A percentile compares a stretch with the other conserved stretches of the same genome.
These are phyloP conservation scores for Suillus discolor DNA, from an alignment of 768 basidiomycete species.

Conservation along the genomic window DNA sequence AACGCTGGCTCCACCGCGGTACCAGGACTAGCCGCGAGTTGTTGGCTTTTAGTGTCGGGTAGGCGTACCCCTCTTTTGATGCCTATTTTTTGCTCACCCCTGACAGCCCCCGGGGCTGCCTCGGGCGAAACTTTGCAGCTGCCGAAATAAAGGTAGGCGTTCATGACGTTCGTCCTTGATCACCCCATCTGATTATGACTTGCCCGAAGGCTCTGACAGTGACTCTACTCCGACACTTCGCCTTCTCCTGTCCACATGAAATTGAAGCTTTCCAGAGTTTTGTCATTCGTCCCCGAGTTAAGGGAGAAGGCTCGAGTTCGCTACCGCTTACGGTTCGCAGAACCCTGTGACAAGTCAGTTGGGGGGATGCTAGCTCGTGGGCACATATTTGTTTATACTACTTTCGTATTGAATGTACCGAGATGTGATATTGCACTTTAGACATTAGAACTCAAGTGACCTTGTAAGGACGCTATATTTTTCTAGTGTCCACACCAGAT, in stretches of 20 bases:
- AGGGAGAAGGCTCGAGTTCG: slow-evolving; percentile 54
- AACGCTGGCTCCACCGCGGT: slow-evolving; percentile 59
- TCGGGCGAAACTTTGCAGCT: slow-evolving; percentile 59
- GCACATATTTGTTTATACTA: not conserved
- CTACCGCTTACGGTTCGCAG: slow-evolving; percentile 53
- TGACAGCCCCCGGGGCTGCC: slow-evolving; percentile 57
- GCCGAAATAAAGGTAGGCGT: slow-evolving; percentile 59
- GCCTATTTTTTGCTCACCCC: slow-evolving; percentile 15
- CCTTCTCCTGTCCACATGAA: slow-evolving; percentile 50
- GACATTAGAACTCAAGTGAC: not conserved
- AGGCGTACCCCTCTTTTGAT: slow-evolving; percentile 18
- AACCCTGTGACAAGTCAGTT: slow-evolving; percentile 15
- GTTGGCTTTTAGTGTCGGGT: slow-evolving; percentile 64
- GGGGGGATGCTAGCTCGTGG: not conserved
- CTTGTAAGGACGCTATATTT: not conserved
- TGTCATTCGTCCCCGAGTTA: slow-evolving; percentile 61
- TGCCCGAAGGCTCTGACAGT: slow-evolving; percentile 41
- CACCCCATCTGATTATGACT: not conserved
- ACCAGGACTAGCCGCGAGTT: slow-evolving; percentile 43
- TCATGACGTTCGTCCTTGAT: not conserved
- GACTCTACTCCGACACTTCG: slow-evolving; percentile 55
- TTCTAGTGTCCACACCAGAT: not conserved
- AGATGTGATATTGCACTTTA: not conserved
- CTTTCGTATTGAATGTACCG: not conserved
- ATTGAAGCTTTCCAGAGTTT: slow-evolving; percentile 70